A percentile compares a stretch with the other conserved stretches of the same genome.
Conservation (phyloP, 2,329 filamentous ascomycete species). For the Emergomyces orientalis region DNA sequence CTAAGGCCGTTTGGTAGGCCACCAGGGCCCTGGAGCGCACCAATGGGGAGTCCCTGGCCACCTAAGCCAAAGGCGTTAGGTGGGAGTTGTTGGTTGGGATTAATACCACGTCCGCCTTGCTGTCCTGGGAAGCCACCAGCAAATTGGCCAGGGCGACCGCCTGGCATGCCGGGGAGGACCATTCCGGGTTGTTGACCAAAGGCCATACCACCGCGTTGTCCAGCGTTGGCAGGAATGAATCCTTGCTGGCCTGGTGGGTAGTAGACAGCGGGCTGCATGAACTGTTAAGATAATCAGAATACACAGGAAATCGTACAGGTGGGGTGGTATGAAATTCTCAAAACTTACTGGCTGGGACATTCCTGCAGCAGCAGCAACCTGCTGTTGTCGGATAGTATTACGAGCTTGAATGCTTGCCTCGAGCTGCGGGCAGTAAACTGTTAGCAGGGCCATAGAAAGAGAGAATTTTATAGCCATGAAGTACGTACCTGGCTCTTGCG, state of each 20-base stretch:
- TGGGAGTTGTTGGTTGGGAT: constrained; percentile 73
- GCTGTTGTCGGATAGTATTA: constrained; percentile 97
- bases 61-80: constrained; percentile 78
- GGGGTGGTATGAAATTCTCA: not conserved
- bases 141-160: constrained; percentile 78
- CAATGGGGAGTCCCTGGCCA: constrained; percentile 57
- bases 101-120: constrained; percentile 77
- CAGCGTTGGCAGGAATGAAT: constrained; percentile 45
- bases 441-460: not conserved
- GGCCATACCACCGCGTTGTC: constrained; percentile 51
- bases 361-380: constrained; percentile 81
- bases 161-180: constrained; percentile 60
- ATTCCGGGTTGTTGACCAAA: constrained; percentile 49
- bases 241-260: constrained; percentile 63
- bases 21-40: constrained; percentile 50
- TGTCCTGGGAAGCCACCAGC: constrained; percentile 70
- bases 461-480: not conserved
- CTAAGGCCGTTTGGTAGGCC: constrained; percentile 69
- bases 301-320: not conserved
- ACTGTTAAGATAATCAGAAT: constrained; percentile 33
- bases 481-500: constrained; percentile 71
- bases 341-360: constrained; percentile 56
- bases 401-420: constrained; percentile 98
- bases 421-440: constrained; percentile 41
- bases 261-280: constrained; percentile 87